Base-by-base conservation (phyloP, 1,284 basidiomycete species). In the Apiotrichum sp. region DNA sequence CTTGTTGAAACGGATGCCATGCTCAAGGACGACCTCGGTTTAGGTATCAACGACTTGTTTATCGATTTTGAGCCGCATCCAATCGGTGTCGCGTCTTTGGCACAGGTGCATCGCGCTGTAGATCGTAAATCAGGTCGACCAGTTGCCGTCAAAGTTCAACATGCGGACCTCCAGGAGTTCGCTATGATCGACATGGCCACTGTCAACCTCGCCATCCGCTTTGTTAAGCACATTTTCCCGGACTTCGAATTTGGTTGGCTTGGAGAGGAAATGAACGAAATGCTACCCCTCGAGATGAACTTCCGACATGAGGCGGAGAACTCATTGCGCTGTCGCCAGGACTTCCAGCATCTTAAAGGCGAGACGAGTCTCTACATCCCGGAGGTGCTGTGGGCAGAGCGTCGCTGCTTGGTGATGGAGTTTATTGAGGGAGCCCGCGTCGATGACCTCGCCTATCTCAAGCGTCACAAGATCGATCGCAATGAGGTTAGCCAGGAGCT, bases 131-230 rank as follows among this genome's bases (percentile, higher is more conserved):
- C 86, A 2, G 87, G 88, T 1, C 80, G 81, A 65, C 77, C 79
- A 45, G 91, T 95, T n/a, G 96, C 96, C 10, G 86, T 98, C 57
- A 99, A 99, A 84, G 74, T 98, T 46, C 95, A 98, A 81, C 96
- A 98, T 73, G 93, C 96, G 4, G 88, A 89, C 71, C 80, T 99
- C 3, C 85, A 87, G 47, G 93, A 97, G 51, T 99, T 97, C 72
- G 90, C 87, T 57, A 83, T 88, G 79, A 88, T 98, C 16, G 92
- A 97, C 61, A 75, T 79, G 64, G 66, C 67, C 3, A 78, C 72
- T 13, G 66, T 75, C 60, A 71, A 71, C 53, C 62, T 78, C 55
- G 80, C 81, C 29, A 80, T 84, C 56, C 84, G 85, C 32, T 87
- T 89, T 82, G 87, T 98, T 65, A 96, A 95, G 72, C 83, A 84